These are phyloP conservation scores for Oryza rufipogon DNA, from an alignment of 176 grass and related monocot species.

Conservation along the genomic window DNA sequence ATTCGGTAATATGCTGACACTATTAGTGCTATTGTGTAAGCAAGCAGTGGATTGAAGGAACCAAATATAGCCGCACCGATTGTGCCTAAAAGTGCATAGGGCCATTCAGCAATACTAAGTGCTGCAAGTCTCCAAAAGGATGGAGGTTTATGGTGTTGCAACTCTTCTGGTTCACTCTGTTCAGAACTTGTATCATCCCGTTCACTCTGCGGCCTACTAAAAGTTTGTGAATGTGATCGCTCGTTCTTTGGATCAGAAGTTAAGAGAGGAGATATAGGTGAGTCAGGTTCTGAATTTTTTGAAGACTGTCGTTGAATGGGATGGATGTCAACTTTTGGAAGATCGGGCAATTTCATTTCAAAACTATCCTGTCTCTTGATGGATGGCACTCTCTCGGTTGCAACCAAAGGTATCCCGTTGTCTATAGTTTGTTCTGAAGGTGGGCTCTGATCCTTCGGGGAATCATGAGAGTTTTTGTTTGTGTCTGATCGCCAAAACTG, in stretches of 20 bases:
- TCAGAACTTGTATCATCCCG: slow-evolving; percentile 68
- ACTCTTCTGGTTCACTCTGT: slow-evolving; percentile 63
- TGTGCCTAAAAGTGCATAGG: slow-evolving; percentile 96
- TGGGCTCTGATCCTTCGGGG: slow-evolving; percentile 83
- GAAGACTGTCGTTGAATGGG: slow-evolving; percentile 82
- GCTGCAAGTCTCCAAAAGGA: slow-evolving; percentile 95
- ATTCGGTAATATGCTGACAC: slow-evolving; percentile 92
- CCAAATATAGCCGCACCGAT: slow-evolving; percentile 97
- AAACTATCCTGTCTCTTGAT: slow-evolving; percentile 96
- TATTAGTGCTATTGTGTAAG: slow-evolving; percentile 94
- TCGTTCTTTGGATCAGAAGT: slow-evolving; percentile 97
- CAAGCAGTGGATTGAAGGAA: slow-evolving; percentile 96
- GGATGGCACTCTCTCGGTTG: slow-evolving; percentile 67
- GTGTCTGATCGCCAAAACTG: slow-evolving; percentile 66
- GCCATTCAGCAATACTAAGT: slow-evolving; percentile 98
- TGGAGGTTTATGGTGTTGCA: slow-evolving; percentile 71
- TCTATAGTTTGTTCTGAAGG: slow-evolving; percentile 69
- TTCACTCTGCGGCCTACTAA: slow-evolving; percentile 81
- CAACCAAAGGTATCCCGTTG: slow-evolving; percentile 58
- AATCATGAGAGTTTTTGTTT: slow-evolving; percentile 83
- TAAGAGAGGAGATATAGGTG: slow-evolving; percentile 96
- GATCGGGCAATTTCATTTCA: slow-evolving; percentile 85
- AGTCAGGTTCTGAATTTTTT: slow-evolving; percentile 92
- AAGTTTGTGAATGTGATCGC: slow-evolving; percentile 97
- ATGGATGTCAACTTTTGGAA: slow-evolving; percentile 96